Evolutionary conservation across 768 basidiomycete genomes (phyloP), one percentile per base, ranked within the genome.

Genomic region (Pleurotus eryngii): DNA sequence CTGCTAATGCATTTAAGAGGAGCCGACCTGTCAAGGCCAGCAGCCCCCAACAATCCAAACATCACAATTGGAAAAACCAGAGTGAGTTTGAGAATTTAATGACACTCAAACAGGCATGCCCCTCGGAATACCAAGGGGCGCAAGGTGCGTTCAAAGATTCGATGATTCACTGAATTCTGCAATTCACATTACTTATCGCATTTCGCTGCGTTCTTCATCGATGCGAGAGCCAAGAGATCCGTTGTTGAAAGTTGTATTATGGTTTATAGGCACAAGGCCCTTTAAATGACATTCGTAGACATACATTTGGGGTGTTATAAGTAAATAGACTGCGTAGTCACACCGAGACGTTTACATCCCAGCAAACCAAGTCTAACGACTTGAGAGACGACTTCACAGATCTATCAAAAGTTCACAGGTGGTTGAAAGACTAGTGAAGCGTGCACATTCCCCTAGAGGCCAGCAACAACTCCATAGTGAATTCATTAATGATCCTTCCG

Each of bases 141-240:
- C 84, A 87, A 86, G 83, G 74, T 86, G 86, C 82, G 80, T 86
- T 86, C 84, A 86, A 87, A 86, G 83, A 85, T 83, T 87, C 81
- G 81, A 87, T 85, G 84, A 85, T 85, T 85, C 83, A 85, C 83
- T 83, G 82, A 82, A 83, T 81, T 84, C 83, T 83, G 83, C 83
- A 85, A 85, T 85, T 86, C 85, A 86, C 84, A 87, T 85, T 85
- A 86, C 82, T 79, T 86, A 83, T 86, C 81, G 80, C 85, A 82
- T 81, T 85, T 86, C 79, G 81, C 85, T 84, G 83, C 82, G 78
- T 85, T 84, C 84, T 86, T 86, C 85, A 85, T 85, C 80, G 82
- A 86, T 84, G 82, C 81, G 78, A 83, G 82, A 85, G 81, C 84
- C 85, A 85, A 85, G 84, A 83, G 81, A 84, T 84, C 83, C 81